Percentiles rank a stretch among this genome's conserved stretches.
phyloP scores from a whole-genome alignment of 352 stramenopile species.

The Phytophthora sojae region DNA sequence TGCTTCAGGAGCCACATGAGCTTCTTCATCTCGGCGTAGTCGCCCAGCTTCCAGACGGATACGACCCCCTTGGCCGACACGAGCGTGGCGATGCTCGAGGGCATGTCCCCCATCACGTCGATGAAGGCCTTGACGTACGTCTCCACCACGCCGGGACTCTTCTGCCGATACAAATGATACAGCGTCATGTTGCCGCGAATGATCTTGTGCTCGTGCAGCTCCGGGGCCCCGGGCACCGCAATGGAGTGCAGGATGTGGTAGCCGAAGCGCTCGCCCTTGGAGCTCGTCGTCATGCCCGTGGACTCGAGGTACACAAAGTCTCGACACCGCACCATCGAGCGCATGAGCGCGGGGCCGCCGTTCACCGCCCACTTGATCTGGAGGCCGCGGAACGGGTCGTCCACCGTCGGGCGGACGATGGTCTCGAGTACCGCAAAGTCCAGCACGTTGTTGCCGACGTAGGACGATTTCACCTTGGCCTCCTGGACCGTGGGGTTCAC shows the following conservation, averaged over 20 bases:
- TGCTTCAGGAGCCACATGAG: conserved; percentile 39
- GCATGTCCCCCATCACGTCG: conserved; percentile 48
- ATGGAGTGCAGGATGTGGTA: conserved; percentile 48
- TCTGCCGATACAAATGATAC: conserved; percentile 57
- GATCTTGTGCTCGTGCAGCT: conserved; percentile 42
- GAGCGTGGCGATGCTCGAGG: conserved; percentile 32
- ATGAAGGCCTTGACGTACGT: conserved; percentile 48
- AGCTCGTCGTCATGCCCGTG: conserved; percentile 45
- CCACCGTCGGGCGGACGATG: conserved; percentile 42
- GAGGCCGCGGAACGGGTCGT: conserved; percentile 52
- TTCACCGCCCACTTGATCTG: conserved; percentile 63
- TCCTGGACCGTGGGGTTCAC: conserved; percentile 40
- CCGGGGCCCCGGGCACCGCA: conserved; percentile 29
- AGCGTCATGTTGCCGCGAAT: conserved; percentile 60
- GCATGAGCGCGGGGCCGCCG: conserved; percentile 46
- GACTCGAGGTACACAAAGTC: conserved; percentile 64
- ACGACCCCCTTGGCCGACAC: conserved; percentile 43
- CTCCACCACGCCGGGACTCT: conserved; percentile 44
- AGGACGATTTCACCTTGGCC: conserved; percentile 40
- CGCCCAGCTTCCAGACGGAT: conserved; percentile 45
- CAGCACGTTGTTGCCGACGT: conserved; percentile 46
- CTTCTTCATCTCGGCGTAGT: conserved; percentile 49
- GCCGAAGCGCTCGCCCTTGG: conserved; percentile 49
- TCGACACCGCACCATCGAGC: conserved; percentile 50
- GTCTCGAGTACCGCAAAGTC: conserved; percentile 58